Percentiles rank a stretch among this genome's conserved stretches.
Evolutionary conservation across 2,329 filamentous ascomycete species (phyloP).

Genomic region (Monilinia polystroma): DNA sequence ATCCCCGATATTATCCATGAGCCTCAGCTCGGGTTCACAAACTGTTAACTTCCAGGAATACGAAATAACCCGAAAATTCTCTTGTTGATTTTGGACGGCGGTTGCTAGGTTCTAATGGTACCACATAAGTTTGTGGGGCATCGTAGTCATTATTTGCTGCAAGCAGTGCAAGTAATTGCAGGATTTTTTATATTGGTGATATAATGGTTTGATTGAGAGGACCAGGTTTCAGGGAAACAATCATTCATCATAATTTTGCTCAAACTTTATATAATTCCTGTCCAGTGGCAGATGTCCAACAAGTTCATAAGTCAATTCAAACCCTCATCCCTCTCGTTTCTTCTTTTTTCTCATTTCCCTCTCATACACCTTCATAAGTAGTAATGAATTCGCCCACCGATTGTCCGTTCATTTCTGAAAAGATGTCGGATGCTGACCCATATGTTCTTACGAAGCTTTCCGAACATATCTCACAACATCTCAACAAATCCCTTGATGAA

Average conservation of each 20-base stretch:
- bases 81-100: background rate
- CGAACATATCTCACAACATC: constrained; percentile 19
- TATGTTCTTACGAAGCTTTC: constrained; percentile 21
- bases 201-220: background rate
- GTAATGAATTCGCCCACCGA: constrained; percentile 13
- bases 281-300: constrained; percentile 16
- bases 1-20: constrained; percentile 2
- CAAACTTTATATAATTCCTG: constrained; percentile 14
- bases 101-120: constrained; percentile 7
- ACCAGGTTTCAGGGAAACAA: constrained; percentile 4
- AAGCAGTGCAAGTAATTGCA: constrained; percentile 6
- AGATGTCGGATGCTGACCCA: constrained; percentile 22
- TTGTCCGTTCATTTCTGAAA: constrained; percentile 19
- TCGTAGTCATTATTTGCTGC: constrained; percentile 15
- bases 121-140: constrained; percentile 21
- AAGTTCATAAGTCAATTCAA: constrained; percentile 17
- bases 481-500: constrained; percentile 20
- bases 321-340: background rate
- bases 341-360: background rate
- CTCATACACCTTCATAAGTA: background rate
- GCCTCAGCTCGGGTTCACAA: constrained; percentile 12
- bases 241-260: constrained; percentile 5
- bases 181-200: constrained; percentile 13
- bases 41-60: background rate
- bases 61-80: background rate